Evolutionary conservation across 2,329 filamentous ascomycete genomes (phyloP).

Genomic region (Neoascochyta sp.): DNA sequence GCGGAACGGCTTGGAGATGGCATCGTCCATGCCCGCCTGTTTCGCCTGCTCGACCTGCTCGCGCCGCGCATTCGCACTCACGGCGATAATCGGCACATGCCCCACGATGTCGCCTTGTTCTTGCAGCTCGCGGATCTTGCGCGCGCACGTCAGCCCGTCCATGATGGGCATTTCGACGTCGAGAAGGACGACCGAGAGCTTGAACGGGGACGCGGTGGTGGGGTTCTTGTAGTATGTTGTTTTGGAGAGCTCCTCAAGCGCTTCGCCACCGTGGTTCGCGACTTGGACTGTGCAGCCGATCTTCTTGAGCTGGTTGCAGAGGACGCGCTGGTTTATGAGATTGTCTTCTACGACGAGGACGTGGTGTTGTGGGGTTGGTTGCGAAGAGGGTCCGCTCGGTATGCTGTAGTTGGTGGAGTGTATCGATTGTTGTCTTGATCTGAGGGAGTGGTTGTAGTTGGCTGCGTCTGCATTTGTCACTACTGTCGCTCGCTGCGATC

Average conservation of each 20-base stretch:
- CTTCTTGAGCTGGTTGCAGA: conserved; percentile 21
- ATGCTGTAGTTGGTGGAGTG: conserved; percentile 2
- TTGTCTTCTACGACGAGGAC: conserved; percentile 35
- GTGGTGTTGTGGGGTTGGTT: conserved; percentile 12
- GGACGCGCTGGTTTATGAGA: conserved; percentile 30
- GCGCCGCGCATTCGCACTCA: conserved; percentile 35
- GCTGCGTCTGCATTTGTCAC: conserved; percentile 4
- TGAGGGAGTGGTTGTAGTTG: conserved; percentile 1
- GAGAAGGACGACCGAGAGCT: conserved; percentile 30
- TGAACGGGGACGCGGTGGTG: too few relatives aligned
- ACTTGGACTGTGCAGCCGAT: conserved; percentile 20
- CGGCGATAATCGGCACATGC: conserved; percentile 30
- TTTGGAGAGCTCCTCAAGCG: too few relatives aligned
- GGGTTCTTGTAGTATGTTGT: too few relatives aligned
- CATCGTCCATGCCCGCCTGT: conserved; percentile 31
- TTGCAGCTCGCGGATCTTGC: conserved; percentile 23
- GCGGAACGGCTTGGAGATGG: conserved; percentile 24
- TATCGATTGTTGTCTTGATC: neutral
- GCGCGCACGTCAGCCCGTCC: conserved; percentile 27
- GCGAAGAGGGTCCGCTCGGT: neutral
- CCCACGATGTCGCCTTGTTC: conserved; percentile 13
- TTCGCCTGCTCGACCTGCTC: conserved; percentile 32
- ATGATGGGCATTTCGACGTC: conserved; percentile 33
- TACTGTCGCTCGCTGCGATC: conserved; percentile 4
- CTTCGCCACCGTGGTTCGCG: conserved; percentile 29